Evolutionary conservation across 257 asterid species (phyloP), one percentile per base, ranked within the genome.

Genomic region (Ballota nigra): DNA sequence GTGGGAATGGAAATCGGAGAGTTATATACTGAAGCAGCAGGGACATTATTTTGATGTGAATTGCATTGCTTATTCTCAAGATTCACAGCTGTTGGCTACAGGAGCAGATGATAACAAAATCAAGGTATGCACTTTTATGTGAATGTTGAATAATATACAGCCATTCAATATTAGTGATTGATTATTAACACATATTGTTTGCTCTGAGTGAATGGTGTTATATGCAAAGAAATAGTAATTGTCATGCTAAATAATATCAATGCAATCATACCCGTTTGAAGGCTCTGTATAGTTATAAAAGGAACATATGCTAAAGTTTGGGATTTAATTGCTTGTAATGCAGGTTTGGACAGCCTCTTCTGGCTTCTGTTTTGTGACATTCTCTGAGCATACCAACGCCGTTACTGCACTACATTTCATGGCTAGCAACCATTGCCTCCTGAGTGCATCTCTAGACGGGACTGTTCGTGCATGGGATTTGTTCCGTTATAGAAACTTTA

Each of bases 1-100:
- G 59, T 92, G 99, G 99, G 99, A 91, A 86, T 95, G 98, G 98
- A 92, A 95, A 77, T 91, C 97, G 2, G 99, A 95, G 86, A 95
- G 89, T 80, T 88, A 92, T 81, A 86, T 91, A 82, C 68, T 95
- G 76, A 95, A 92, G 88, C 99, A 95, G 76, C 99, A 95, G 81
- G 99, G 99, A n/a, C 99, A 95, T 82, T 95, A 95, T 83, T 95
- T 89, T 78, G 99, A 95, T 83, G 98, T 95, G 70, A 95, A 95
- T 33, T 86, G 93, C 83, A 73, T 95, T 70, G 98, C 95, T 0
- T 92, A 88, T 81, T 95, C 99, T 13, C 92, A 89, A 28, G 99
- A 95, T 84, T 92, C 99, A 8, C 99, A 95, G 82, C 85, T 95
- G 62, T 78, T 95, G 85, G 99, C 98, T 68, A 95, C 99, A 0